Evolutionary conservation across 108 stramenopile species (phyloP).

Genomic region (Cyclotella cryptica): DNA sequence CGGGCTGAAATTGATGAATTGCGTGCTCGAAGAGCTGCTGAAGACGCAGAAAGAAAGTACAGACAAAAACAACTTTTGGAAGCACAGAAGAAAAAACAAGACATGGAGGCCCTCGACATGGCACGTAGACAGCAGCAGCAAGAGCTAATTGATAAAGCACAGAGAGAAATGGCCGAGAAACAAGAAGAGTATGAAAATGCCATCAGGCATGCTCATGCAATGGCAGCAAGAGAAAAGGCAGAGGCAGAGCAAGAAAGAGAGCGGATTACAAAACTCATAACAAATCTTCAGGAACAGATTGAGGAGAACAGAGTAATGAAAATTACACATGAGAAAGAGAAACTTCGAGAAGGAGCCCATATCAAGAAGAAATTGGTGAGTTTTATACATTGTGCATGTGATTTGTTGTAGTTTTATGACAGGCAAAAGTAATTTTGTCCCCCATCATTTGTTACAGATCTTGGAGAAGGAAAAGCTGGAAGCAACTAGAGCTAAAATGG

Average conservation of each 20-base stretch:
- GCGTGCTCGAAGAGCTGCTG: conserved; percentile 75
- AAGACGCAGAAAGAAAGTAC: conserved; percentile 66
- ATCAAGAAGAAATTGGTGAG: conserved; percentile 54
- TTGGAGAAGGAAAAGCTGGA: conserved; percentile 59
- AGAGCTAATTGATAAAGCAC: conserved; percentile 50
- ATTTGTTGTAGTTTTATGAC: too few relatives aligned
- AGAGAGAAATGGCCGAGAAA: conserved; percentile 47
- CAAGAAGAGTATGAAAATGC: conserved; percentile 60
- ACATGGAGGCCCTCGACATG: conserved; percentile 43
- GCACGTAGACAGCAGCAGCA: conserved; percentile 59
- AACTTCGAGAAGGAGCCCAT: conserved; percentile 55
- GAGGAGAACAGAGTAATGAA: conserved; percentile 60
- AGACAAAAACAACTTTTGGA: conserved; percentile 57
- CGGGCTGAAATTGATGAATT: conserved; percentile 86
- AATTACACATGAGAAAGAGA: conserved; percentile 47
- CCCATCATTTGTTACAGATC: conserved; percentile 14
- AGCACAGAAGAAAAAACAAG: conserved; percentile 62
- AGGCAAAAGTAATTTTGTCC: not conserved
- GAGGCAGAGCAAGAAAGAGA: conserved; percentile 44
- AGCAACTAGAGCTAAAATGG: conserved; percentile 63
- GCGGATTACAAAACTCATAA: conserved; percentile 48
- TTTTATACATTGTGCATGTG: not conserved
- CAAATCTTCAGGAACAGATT: conserved; percentile 65
- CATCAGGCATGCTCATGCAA: conserved; percentile 44
- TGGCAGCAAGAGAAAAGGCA: conserved; percentile 62